phyloP scores from a whole-genome alignment of 2,329 filamentous ascomycete genomes.

The Pyrenophora graminea region DNA sequence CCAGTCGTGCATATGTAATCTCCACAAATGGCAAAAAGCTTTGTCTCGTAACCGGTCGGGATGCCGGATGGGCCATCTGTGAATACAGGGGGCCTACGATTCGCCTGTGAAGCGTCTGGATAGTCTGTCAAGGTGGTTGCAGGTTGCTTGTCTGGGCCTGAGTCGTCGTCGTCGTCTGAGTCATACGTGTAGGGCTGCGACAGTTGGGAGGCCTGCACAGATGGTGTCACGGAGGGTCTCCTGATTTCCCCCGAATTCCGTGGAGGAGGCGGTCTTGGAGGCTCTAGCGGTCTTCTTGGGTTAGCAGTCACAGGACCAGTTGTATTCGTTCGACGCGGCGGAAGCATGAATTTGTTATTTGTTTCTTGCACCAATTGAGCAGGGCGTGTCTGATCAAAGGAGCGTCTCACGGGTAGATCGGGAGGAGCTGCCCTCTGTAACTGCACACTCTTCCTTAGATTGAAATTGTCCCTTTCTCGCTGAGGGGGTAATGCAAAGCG shows the following conservation, averaged over 20 bases:
- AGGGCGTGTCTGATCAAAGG: conserved; percentile 42
- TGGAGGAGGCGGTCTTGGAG: conserved; percentile 41
- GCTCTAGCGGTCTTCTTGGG: conserved; percentile 32
- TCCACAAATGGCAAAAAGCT: conserved; percentile 85
- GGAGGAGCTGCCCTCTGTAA: conserved; percentile 36
- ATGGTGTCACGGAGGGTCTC: conserved; percentile 27
- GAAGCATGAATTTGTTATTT: conserved; percentile 37
- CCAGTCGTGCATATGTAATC: conserved; percentile 86
- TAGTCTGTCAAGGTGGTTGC: conserved; percentile 66
- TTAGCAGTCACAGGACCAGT: conserved; percentile 10
- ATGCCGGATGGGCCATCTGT: conserved; percentile 77
- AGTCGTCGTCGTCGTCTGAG: conserved; percentile 54
- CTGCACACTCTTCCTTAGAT: conserved; percentile 43
- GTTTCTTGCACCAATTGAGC: conserved; percentile 28
- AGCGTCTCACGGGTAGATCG: conserved; percentile 43
- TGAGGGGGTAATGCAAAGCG: conserved; percentile 57
- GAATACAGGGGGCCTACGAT: conserved; percentile 78
- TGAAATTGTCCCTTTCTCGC: conserved; percentile 41
- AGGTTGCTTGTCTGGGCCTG: conserved; percentile 51
- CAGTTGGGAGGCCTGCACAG: conserved; percentile 21
- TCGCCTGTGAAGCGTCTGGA: conserved; percentile 82
- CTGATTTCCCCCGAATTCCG: conserved; percentile 42
- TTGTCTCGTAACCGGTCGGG: conserved; percentile 81
- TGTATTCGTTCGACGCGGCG: conserved; percentile 43
- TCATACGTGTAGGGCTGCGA: conserved; percentile 47